Evolutionary conservation across 805 yeast species (phyloP).

Genomic region (Cyberlindnera mrakii): DNA sequence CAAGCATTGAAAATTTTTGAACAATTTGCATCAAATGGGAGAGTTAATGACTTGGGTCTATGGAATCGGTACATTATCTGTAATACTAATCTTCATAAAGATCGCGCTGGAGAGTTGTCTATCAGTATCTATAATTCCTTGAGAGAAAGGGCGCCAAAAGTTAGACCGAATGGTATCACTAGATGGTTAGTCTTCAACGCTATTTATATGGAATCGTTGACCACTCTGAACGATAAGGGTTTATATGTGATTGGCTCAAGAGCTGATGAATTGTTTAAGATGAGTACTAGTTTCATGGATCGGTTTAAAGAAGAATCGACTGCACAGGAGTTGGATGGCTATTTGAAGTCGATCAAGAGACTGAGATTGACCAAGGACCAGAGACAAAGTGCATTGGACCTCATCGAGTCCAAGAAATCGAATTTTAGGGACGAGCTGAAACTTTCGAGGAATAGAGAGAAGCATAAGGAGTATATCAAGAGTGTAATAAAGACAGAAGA

Average conservation of each 20-base stretch:
- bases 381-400: constrained; percentile 10
- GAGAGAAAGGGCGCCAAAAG: constrained; percentile 1
- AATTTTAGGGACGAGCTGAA: constrained; percentile 11
- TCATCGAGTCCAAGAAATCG: constrained; percentile 7
- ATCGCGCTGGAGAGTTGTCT: constrained; percentile 11
- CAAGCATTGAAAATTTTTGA: constrained; percentile 8
- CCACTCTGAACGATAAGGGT: constrained; percentile 16
- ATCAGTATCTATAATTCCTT: constrained; percentile 14
- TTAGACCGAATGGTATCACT: constrained; percentile 13
- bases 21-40: not conserved
- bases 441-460: not conserved
- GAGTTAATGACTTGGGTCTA: constrained; percentile 10
- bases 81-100: constrained; percentile 4
- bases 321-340: constrained; percentile 17
- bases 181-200: constrained; percentile 20
- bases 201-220: constrained; percentile 17
- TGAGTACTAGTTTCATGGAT: constrained; percentile 14
- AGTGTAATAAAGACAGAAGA: constrained; percentile 10
- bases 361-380: constrained; percentile 15
- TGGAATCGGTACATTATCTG: constrained; percentile 5
- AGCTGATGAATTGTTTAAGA: constrained; percentile 11
- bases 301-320: constrained; percentile 4
- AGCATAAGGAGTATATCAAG: constrained; percentile 5
- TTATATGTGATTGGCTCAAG: constrained; percentile 14
- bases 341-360: constrained; percentile 19